Evolutionary conservation across 148 eudicot species (phyloP).

Genomic region (Dysphania ambrosioides): DNA sequence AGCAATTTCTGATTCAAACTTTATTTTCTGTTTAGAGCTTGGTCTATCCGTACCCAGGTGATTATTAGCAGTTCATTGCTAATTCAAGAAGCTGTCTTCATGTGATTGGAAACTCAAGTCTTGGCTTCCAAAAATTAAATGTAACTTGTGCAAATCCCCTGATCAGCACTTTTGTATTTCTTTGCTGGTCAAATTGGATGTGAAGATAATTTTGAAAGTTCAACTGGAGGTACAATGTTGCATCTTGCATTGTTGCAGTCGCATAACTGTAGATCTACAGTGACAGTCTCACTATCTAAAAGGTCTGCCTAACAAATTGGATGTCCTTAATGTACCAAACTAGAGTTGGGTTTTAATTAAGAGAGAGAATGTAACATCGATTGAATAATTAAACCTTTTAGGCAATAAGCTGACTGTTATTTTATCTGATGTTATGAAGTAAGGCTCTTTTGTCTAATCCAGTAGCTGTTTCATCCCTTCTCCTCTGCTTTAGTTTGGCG

Average conservation of each 20-base stretch:
- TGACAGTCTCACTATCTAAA: background rate
- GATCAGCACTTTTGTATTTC: slow-evolving; percentile 16
- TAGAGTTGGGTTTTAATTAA: background rate
- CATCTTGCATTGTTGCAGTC: background rate
- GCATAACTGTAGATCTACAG: background rate
- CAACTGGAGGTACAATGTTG: background rate
- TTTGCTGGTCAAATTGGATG: slow-evolving; percentile 9
- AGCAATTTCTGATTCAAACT: slow-evolving; percentile 30
- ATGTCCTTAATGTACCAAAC: too few relatives aligned
- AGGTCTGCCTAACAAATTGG: background rate
- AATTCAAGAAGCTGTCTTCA: slow-evolving; percentile 28
- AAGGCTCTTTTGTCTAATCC: background rate
- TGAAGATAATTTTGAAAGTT: slow-evolving; percentile 21
- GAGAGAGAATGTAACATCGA: background rate
- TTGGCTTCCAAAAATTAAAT: slow-evolving; percentile 14
- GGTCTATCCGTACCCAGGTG: slow-evolving; percentile 93
- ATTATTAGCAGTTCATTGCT: slow-evolving; percentile 32
- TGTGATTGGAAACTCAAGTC: slow-evolving; percentile 26
- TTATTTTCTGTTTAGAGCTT: slow-evolving; percentile 57
- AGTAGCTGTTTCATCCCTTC: background rate
- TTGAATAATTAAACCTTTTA: too few relatives aligned
- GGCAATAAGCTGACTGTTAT: too few relatives aligned
- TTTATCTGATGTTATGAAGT: too few relatives aligned
- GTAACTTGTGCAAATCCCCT: slow-evolving; percentile 24
- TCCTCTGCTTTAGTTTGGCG: background rate